Base-by-base conservation (phyloP, 1,284 basidiomycete genomes). In the Moniliophthora roreri region DNA sequence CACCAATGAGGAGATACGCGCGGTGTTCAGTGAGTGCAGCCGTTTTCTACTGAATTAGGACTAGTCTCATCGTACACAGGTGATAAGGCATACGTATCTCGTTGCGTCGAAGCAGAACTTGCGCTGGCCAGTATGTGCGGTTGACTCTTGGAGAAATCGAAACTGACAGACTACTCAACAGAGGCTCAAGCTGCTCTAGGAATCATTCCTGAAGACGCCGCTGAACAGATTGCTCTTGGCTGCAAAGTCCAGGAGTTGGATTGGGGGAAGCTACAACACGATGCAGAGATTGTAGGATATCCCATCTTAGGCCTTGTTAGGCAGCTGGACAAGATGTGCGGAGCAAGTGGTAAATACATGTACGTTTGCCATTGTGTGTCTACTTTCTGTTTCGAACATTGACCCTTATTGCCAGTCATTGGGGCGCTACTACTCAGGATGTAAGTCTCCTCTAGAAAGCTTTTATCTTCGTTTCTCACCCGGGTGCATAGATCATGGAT, bases 301-400 rank as follows among this genome's bases (percentile, higher is more conserved):
- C 44, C 44, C 1, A 46, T 46, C 26, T 16, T 46, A 16, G 44
- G 44, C 15, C 18, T 46, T 13, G 44, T 46, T 15, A 46, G 44
- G 24, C 44, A 46, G 26, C 24, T 46, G 44, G 44, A 46, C 28
- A 46, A 46, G 44, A n/a, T 46, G 44, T 46, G 44, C 28, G 44
- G 44, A 18, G 44, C 26, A 32, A 46, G 44, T 46, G 44, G 44
- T 13, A 46, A 46, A 15, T 46, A 46, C 15, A 46, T 46, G 44
- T 46, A 18, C 9, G 44, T 46, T 28, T 28, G 24, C 21, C 16
- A 21, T n/a, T 13, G 13, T 26, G n/a, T n/a, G n/a, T 6, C 5
- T 15, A 3, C 6, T 24, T 24, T 15, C 41, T 23, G 41, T 6
- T 21, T n/a, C 10, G 41, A 24, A 23, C 10, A 26, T 21, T 26